phyloP scores from a whole-genome alignment of 495 filamentous ascomycete species.

The Podospora pseudocomata region DNA sequence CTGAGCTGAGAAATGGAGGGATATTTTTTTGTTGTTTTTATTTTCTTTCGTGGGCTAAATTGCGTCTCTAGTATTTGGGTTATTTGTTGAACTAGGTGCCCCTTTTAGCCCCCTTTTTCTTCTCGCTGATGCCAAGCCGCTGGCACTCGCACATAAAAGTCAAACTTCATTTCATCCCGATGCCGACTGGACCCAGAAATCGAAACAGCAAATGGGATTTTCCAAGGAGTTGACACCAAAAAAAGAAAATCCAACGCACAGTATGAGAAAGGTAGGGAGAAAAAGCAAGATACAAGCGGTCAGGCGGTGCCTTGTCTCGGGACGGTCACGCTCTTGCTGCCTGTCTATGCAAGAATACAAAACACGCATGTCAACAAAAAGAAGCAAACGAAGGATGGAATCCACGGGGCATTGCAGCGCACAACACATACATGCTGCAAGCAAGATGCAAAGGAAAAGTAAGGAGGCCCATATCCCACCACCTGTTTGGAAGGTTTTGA shows the following conservation, averaged over 20 bases:
- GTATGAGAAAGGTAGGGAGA: neutral
- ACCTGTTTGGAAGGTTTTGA: neutral
- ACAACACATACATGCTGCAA: neutral
- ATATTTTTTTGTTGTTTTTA: neutral
- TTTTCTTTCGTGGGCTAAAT: neutral
- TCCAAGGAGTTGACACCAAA: neutral
- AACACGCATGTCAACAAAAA: neutral
- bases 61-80: too few relatives aligned
- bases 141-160: neutral
- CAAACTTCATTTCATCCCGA: neutral
- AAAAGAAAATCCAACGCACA: neutral
- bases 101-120: neutral
- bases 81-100: neutral
- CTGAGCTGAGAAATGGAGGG: neutral
- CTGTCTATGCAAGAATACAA: neutral
- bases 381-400: slow-evolving; percentile 4
- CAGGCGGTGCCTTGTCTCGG: neutral
- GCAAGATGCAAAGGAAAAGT: neutral
- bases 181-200: neutral
- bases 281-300: neutral
- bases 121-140: neutral
- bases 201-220: neutral
- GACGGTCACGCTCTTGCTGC: neutral
- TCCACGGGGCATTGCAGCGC: neutral
- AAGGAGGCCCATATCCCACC: neutral